Percentiles rank a stretch among this genome's conserved stretches.
Conservation (phyloP, 208 protist species). For the Wallacemonas sp. region DNA sequence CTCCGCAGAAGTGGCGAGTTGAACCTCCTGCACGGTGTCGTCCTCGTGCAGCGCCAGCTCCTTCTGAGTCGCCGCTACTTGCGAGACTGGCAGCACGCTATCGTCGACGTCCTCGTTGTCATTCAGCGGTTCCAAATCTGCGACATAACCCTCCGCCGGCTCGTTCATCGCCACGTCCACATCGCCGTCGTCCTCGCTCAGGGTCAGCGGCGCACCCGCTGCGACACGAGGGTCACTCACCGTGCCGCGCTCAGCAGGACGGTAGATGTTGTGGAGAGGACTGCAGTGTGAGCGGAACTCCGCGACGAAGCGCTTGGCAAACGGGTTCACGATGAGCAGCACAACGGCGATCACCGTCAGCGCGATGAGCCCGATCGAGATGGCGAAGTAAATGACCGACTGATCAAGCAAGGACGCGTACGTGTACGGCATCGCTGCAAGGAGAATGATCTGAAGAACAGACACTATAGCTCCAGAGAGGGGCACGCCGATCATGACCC, state of each 20-base stretch:
- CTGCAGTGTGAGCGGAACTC: slow-evolving; percentile 51
- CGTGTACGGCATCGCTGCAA: slow-evolving; percentile 43
- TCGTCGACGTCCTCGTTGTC: too few relatives aligned
- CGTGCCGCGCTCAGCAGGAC: background rate
- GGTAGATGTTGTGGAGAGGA: slow-evolving; percentile 27
- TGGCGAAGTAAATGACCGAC: slow-evolving; percentile 64
- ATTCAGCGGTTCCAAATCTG: background rate
- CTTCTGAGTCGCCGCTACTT: slow-evolving; percentile 3
- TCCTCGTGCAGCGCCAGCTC: slow-evolving; percentile 12
- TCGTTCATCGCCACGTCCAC: slow-evolving; percentile 7
- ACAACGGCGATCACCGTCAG: slow-evolving; percentile 29
- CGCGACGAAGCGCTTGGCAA: slow-evolving; percentile 48
- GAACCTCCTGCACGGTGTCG: slow-evolving; percentile 10
- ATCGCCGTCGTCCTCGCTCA: slow-evolving; percentile 9
- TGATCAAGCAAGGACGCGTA: slow-evolving; percentile 42
- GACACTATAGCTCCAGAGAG: slow-evolving; percentile 48
- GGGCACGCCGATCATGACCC: slow-evolving; percentile 55
- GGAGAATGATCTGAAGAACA: slow-evolving; percentile 65
- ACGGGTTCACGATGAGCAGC: slow-evolving; percentile 43
- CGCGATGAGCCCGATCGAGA: slow-evolving; percentile 48
- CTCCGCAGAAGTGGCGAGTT: slow-evolving; percentile 49
- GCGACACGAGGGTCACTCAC: background rate
- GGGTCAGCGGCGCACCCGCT: background rate
- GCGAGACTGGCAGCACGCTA: too few relatives aligned
- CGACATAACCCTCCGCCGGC: background rate